These are phyloP conservation scores for Apiosordaria backusii DNA, from an alignment of 495 filamentous ascomycete genomes.

Conservation along the genomic window DNA sequence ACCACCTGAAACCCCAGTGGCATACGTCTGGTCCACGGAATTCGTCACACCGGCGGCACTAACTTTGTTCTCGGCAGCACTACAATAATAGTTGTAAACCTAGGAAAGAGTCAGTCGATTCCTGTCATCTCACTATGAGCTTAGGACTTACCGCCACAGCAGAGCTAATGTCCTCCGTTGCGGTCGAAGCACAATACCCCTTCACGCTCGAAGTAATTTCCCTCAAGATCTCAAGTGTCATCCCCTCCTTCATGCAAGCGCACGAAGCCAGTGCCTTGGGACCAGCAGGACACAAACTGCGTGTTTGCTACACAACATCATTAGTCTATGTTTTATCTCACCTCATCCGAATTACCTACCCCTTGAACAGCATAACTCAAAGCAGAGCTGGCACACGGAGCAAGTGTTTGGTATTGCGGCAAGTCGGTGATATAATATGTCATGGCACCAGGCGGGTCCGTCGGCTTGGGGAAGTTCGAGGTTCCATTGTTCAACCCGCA, in stretches of 20 bases:
- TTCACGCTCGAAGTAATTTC: conserved; percentile 39
- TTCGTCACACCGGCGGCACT: conserved; percentile 37
- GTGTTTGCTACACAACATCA: conserved; percentile 31
- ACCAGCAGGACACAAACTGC: conserved; percentile 39
- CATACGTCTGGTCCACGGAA: conserved; percentile 28
- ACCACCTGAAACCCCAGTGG: conserved; percentile 20
- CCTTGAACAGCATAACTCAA: conserved; percentile 39
- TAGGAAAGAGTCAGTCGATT: neutral
- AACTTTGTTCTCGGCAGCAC: conserved; percentile 40
- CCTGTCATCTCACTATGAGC: neutral
- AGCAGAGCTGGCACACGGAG: conserved; percentile 40
- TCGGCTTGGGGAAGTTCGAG: conserved; percentile 41
- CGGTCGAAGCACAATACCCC: conserved; percentile 41
- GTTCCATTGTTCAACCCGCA: conserved; percentile 47
- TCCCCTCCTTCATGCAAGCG: conserved; percentile 45
- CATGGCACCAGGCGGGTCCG: conserved; percentile 45
- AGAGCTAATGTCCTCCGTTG: conserved; percentile 44
- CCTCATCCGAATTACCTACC: conserved; percentile 27
- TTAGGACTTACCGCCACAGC: conserved; percentile 24
- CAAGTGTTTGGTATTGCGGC: conserved; percentile 40
- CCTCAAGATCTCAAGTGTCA: conserved; percentile 36
- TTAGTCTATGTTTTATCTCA: neutral
- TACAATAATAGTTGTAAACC: conserved; percentile 48
- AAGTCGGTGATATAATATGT: conserved; percentile 51
- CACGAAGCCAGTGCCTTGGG: conserved; percentile 47